Percentiles rank a stretch among this genome's conserved stretches.
Conservation (phyloP, 2,329 filamentous ascomycete genomes). For the Annulohypoxylon truncatum region DNA sequence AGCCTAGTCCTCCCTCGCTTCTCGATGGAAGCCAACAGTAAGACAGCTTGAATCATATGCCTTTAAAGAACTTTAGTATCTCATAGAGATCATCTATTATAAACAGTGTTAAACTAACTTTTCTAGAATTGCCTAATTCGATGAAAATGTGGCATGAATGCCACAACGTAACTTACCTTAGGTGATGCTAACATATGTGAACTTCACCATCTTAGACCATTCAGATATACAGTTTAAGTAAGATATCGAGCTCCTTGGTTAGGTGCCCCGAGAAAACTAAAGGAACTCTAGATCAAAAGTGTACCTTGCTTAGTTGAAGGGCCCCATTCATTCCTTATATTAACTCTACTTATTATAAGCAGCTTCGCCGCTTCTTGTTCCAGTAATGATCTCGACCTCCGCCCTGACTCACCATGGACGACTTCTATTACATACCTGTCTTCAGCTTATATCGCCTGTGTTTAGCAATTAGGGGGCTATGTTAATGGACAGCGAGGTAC, state of each 20-base stretch:
- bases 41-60: conserved; percentile 6
- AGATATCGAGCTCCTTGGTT: background rate
- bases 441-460: background rate
- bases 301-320: background rate
- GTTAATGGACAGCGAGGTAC: conserved; percentile 2
- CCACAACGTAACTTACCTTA: background rate
- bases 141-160: background rate
- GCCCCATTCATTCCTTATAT: background rate
- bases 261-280: background rate
- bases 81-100: conserved; percentile 1
- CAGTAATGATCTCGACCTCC: background rate
- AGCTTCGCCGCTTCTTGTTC: background rate
- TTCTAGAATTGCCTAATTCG: background rate
- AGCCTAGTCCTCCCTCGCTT: background rate
- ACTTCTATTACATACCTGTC: conserved; percentile 1
- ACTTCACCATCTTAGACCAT: background rate
- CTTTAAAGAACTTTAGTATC: background rate
- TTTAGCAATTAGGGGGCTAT: conserved; percentile 11
- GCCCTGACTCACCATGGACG: background rate
- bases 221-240: background rate
- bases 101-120: background rate
- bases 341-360: conserved; percentile 16
- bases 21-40: conserved; percentile 2
- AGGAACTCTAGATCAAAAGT: background rate
- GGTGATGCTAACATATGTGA: background rate